Conservation (phyloP, 768 basidiomycete genomes). For the Mycena leptocephala region DNA sequence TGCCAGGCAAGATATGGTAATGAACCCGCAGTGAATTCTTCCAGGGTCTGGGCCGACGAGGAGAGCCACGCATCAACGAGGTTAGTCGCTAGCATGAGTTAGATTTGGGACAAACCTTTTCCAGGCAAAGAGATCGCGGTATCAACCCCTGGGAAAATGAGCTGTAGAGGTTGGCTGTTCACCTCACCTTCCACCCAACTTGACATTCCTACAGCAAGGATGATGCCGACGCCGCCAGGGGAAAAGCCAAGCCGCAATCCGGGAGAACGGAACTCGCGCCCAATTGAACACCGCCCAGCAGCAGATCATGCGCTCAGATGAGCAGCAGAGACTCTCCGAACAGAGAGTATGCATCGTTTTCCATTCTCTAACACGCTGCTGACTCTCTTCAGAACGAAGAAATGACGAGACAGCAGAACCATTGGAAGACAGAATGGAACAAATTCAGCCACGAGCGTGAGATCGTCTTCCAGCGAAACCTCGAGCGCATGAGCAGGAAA, state of each 20-base stretch:
- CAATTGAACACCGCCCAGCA: background rate
- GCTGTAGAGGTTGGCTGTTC: background rate
- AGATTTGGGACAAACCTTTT: background rate
- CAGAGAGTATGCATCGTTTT: background rate
- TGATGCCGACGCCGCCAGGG: background rate
- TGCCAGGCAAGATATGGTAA: background rate
- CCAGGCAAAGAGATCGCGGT: background rate
- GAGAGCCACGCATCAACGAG: background rate
- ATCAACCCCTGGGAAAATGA: background rate
- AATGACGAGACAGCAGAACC: background rate
- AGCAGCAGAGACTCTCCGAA: no score
- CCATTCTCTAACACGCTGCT: background rate
- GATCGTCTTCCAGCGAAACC: background rate
- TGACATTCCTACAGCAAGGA: background rate
- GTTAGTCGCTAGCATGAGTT: background rate
- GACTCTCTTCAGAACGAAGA: background rate
- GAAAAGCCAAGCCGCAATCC: background rate
- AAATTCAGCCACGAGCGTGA: background rate
- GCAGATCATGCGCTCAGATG: background rate
- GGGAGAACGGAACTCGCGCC: background rate
- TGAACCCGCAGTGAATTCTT: background rate
- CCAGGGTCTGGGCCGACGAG: background rate
- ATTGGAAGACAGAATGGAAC: background rate
- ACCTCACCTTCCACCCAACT: background rate
- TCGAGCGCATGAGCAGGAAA: background rate